A percentile compares a stretch with the other conserved stretches of the same genome.
Evolutionary conservation across 306 rosid species (phyloP).

Genomic region (Begonia loranthoides): DNA sequence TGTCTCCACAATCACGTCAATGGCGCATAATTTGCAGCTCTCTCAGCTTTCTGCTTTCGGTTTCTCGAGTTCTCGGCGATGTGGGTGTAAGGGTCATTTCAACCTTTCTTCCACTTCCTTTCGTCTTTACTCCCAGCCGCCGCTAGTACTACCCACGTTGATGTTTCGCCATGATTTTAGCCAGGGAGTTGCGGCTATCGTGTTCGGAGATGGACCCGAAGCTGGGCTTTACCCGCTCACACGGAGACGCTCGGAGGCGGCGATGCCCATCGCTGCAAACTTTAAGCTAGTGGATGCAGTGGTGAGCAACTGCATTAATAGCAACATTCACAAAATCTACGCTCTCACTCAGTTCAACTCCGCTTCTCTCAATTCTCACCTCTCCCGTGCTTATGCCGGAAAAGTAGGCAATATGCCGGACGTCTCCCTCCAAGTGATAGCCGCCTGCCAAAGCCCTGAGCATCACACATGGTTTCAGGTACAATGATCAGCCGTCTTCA

Average conservation of each 20-base stretch:
- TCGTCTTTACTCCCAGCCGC: no score
- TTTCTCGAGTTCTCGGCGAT: no score
- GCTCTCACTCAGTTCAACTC: constrained; percentile 33
- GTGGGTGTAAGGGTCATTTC: no score
- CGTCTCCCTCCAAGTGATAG: constrained; percentile 20
- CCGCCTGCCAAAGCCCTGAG: constrained; percentile 27
- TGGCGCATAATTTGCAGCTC: no score
- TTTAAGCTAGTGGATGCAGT: constrained; percentile 27
- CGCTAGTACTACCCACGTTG: no score
- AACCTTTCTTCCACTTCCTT: no score
- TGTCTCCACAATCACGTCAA: no score
- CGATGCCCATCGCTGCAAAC: constrained; percentile 30
- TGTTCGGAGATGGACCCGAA: constrained; percentile 24
- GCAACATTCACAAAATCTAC: constrained; percentile 20
- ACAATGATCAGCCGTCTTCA: neutral
- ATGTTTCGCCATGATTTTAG: no score
- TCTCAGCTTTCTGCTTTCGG: no score
- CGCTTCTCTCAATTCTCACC: constrained; percentile 33
- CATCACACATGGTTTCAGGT: constrained; percentile 26
- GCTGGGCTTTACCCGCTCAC: constrained; percentile 28
- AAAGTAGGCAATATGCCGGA: constrained; percentile 2
- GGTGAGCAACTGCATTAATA: constrained; percentile 32
- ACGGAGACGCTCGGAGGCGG: constrained; percentile 28
- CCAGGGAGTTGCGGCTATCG: constrained; percentile 22
- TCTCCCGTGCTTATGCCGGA: constrained; percentile 24